Conservation (phyloP, 140 eudicot species). For the Anethum foeniculum region DNA sequence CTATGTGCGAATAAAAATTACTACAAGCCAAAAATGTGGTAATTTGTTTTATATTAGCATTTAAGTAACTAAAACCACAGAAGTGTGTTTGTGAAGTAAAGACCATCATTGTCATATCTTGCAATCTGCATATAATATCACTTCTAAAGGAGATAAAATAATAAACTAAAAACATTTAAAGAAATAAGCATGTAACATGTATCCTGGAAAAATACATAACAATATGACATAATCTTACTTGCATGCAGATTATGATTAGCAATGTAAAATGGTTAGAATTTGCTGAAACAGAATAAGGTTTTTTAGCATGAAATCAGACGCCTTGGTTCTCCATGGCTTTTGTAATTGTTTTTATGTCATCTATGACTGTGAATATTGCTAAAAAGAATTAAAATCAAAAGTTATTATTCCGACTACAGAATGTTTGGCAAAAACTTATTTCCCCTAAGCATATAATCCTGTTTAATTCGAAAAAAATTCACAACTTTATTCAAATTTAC, state of each 20-base stretch:
- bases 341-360: not conserved
- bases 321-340: not conserved
- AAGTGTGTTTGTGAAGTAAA: no score
- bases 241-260: not conserved
- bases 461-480: not conserved
- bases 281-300: not conserved
- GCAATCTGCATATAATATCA: no score
- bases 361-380: not conserved
- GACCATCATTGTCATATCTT: no score
- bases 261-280: not conserved
- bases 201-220: not conserved
- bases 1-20: not conserved
- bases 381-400: not conserved
- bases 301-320: not conserved
- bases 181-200: not conserved
- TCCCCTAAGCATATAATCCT: no score
- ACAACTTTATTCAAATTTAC: not conserved
- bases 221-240: not conserved
- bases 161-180: not conserved
- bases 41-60: no score
- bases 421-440: not conserved
- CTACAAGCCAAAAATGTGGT: not conserved
- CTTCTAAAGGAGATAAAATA: no score
- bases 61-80: no score
- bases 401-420: not conserved